phyloP scores from a whole-genome alignment of 768 basidiomycete species.

The Phanerochaete sordida region DNA sequence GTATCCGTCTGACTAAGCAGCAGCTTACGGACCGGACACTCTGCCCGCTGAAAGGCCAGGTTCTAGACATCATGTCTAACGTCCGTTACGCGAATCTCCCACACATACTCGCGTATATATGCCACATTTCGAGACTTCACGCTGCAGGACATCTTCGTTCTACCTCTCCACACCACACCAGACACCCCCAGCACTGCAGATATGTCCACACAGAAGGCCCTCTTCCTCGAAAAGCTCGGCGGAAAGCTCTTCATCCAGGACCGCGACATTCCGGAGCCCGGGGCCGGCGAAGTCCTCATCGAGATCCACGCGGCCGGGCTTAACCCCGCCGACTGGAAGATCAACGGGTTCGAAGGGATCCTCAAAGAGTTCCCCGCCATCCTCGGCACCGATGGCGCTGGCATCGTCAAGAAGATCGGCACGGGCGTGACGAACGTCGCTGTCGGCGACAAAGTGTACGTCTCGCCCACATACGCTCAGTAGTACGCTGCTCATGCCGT shows the following conservation, averaged over 20 bases:
- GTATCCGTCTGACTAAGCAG: no score
- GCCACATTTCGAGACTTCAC: no score
- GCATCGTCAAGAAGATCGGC: slow-evolving; percentile 26
- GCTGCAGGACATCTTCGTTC: no score
- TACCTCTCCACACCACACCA: no score
- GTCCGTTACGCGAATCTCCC: no score
- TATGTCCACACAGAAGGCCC: slow-evolving; percentile 17
- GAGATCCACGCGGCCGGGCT: slow-evolving; percentile 23
- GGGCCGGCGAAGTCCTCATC: slow-evolving; percentile 24
- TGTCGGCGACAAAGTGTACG: slow-evolving; percentile 29
- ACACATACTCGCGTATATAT: no score
- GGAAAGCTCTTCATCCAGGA: slow-evolving; percentile 1
- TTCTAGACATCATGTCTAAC: no score
- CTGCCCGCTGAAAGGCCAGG: no score
- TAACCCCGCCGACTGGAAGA: slow-evolving; percentile 34
- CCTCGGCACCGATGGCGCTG: slow-evolving; percentile 24
- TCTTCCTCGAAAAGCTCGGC: slow-evolving; percentile 8
- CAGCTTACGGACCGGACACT: no score
- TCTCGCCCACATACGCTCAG: background rate
- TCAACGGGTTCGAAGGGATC: slow-evolving; percentile 18
- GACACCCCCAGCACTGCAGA: no score
- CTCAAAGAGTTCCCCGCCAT: slow-evolving; percentile 17
- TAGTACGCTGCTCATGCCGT: background rate
- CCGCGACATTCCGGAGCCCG: slow-evolving; percentile 13
- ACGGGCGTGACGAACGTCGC: slow-evolving; percentile 25